Conservation (phyloP, 495 filamentous ascomycete genomes). For the Aspergillus avenaceus region DNA sequence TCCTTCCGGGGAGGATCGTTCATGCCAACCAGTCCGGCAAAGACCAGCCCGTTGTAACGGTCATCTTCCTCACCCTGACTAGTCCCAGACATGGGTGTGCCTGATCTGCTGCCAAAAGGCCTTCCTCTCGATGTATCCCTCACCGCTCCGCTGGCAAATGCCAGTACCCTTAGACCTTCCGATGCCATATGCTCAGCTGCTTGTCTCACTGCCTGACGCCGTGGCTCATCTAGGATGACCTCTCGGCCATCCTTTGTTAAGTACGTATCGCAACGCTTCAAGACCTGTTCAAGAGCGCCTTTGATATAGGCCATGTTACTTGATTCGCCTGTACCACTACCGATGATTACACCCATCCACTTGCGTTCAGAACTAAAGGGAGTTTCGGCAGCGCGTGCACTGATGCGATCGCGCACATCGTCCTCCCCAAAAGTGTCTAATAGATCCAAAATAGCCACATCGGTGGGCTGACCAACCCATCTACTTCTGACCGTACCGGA, state of each 20-base stretch:
- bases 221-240: constrained; percentile 74
- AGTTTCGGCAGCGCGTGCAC: constrained; percentile 72
- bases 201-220: constrained; percentile 66
- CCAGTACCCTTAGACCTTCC: constrained; percentile 86
- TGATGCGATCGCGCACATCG: constrained; percentile 81
- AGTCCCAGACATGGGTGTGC: constrained; percentile 44
- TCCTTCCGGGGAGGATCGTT: constrained; percentile 89
- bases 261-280: constrained; percentile 86
- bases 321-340: constrained; percentile 43
- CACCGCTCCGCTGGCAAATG: constrained; percentile 75
- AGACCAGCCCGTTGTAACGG: constrained; percentile 74
- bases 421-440: constrained; percentile 85
- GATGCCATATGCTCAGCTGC: constrained; percentile 89
- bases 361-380: constrained; percentile 97
- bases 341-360: constrained; percentile 96
- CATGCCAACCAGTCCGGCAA: constrained; percentile 93
- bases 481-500: constrained; percentile 66
- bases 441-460: constrained; percentile 91
- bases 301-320: constrained; percentile 87
- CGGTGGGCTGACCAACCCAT: constrained; percentile 96
- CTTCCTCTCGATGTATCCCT: constrained; percentile 28
- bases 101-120: constrained; percentile 40
- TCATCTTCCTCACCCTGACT: constrained; percentile 59
- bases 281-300: constrained; percentile 83
- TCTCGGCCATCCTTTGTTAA: constrained; percentile 83